Conservation (phyloP, 148 eudicot genomes). For the Tetragonia tetragonoides region DNA sequence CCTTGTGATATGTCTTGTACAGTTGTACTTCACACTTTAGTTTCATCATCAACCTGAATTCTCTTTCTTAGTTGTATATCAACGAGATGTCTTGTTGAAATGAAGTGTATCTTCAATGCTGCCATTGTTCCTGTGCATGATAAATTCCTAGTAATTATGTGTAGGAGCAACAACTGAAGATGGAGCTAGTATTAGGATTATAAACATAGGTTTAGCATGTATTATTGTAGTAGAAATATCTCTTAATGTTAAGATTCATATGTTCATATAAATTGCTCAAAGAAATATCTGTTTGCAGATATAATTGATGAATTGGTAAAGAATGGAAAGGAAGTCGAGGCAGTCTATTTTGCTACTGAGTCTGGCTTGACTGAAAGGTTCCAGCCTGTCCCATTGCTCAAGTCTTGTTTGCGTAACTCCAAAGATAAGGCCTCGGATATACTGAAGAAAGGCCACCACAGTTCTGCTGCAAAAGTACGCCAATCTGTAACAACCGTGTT, state of each 20-base stretch:
- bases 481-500: background rate
- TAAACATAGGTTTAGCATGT: background rate
- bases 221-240: background rate
- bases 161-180: background rate
- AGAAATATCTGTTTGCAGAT: constrained; percentile 27
- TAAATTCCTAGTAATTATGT: background rate
- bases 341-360: constrained; percentile 51
- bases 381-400: constrained; percentile 45
- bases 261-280: background rate
- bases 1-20: too few relatives aligned
- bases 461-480: constrained; percentile 32
- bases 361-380: constrained; percentile 47
- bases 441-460: constrained; percentile 31
- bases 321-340: constrained; percentile 54
- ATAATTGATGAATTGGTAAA: constrained; percentile 43
- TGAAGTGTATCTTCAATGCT: background rate
- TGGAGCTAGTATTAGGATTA: background rate
- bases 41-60: too few relatives aligned
- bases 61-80: too few relatives aligned
- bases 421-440: constrained; percentile 23
- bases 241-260: background rate
- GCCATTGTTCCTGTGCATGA: background rate
- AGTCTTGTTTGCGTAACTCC: constrained; percentile 31
- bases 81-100: background rate
- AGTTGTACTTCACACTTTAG: too few relatives aligned